Conservation (phyloP, 371 early-diverging fungal species). For the Syncephalis plumigaleata region DNA sequence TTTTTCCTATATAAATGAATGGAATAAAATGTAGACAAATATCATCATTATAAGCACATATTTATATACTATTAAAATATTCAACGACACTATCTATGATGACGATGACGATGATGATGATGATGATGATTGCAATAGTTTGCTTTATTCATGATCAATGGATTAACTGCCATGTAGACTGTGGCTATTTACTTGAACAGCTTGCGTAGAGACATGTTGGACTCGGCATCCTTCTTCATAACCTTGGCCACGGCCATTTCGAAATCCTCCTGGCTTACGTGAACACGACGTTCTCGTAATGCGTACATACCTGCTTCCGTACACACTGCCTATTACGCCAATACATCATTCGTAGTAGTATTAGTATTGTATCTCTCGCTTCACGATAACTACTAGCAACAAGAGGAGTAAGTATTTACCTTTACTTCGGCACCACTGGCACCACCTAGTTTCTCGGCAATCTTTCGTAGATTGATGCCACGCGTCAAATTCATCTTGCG, state of each 20-base stretch:
- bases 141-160: no score
- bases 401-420: no score
- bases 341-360: no score
- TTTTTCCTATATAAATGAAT: no score
- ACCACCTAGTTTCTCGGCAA: slow-evolving; percentile 91
- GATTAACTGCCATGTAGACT: no score
- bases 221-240: slow-evolving; percentile 96
- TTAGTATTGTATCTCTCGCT: not conserved
- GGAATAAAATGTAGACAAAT: no score
- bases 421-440: slow-evolving; percentile 98
- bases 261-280: slow-evolving; percentile 99
- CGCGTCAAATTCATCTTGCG: slow-evolving; percentile 98
- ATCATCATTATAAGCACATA: no score
- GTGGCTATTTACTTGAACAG: slow-evolving; percentile 71
- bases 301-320: slow-evolving; percentile 99
- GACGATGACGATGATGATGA: no score
- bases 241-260: slow-evolving; percentile 99
- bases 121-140: no score
- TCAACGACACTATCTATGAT: no score
- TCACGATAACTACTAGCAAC: slow-evolving; percentile 9
- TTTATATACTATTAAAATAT: no score
- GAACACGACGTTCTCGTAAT: slow-evolving; percentile 92
- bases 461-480: slow-evolving; percentile 91
- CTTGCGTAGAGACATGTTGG: slow-evolving; percentile 90
- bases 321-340: slow-evolving; percentile 71